Evolutionary conservation across 2,329 filamentous ascomycete genomes (phyloP).

Genomic region (Biscogniauxia mediterranea): DNA sequence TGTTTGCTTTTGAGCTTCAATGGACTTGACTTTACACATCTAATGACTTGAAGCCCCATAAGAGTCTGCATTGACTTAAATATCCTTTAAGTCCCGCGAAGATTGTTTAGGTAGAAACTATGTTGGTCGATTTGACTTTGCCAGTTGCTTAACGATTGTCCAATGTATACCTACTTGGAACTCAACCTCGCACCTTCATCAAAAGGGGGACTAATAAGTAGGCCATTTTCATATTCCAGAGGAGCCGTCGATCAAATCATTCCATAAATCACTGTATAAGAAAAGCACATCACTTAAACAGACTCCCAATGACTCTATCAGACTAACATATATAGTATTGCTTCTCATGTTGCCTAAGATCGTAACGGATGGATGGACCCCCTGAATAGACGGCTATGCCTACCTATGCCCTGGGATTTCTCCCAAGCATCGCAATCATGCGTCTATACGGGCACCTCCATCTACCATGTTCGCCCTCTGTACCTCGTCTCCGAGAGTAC

Average conservation of each 20-base stretch:
- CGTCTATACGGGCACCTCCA: constrained; percentile 23
- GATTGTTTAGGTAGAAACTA: too few relatives aligned
- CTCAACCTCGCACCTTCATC: not conserved
- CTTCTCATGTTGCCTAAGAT: not conserved
- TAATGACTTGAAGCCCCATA: too few relatives aligned
- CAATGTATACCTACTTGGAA: not conserved
- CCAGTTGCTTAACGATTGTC: not conserved
- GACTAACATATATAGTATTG: not conserved
- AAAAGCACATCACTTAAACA: not conserved
- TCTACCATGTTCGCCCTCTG: constrained; percentile 26
- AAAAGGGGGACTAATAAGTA: not conserved
- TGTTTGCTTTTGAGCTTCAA: not conserved
- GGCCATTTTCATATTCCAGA: not conserved
- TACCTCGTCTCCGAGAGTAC: constrained; percentile 21
- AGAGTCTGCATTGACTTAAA: too few relatives aligned
- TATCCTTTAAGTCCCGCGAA: too few relatives aligned
- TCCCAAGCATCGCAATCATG: constrained; percentile 13
- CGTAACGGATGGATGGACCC: too few relatives aligned
- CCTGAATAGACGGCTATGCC: not conserved
- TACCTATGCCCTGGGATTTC: not conserved
- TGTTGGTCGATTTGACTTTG: too few relatives aligned
- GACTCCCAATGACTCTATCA: not conserved
- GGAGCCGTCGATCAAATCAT: not conserved
- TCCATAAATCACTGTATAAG: not conserved
- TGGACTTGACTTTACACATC: not conserved